Base-by-base conservation (phyloP, 208 protist species). In the Herpetomonas samuelpessoai region DNA sequence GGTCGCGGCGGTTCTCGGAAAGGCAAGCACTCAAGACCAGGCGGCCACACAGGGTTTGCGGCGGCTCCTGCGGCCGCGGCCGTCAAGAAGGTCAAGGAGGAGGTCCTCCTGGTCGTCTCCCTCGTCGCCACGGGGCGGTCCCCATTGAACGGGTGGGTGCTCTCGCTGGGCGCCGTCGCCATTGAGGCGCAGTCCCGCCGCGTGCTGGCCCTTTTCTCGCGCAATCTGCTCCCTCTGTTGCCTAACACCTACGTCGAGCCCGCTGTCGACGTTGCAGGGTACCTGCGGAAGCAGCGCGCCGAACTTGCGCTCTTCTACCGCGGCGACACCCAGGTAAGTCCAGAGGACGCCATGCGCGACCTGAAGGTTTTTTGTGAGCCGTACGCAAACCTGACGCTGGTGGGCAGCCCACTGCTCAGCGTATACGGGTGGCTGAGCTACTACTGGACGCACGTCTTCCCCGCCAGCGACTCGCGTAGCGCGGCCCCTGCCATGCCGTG, bases 341-440 rank as follows among this genome's bases (percentile, higher is more conserved):
- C 52, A 22, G 45, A 39, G 45, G 26, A 52, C 30, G 68, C 51
- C 19, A 52, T 74, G 41, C 19, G 25, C 27, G 68, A 59, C 25
- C 52, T 74, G 7, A 25, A 16, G 9, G n/a, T 10, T 35, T 67
- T 74, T 41, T 74, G 68, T 47, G 30, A 24, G 22, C 61, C 68
- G 48, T 68, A 59, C 46, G 27, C 44, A 25, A 62, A 62, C 25
- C 45, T 67, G 19, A 65, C 68, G 35, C 61, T 74, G 14, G 68
- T 74, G 10, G 60, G 53, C 9, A 57, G 41, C 24, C 68, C 68
- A 1, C 61, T 74, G 10, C 26, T 74, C 45, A 68, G 56, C 45
- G 24, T 60, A 12, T 68, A 74, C 57, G 61, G 61, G 12, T 74
- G 59, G 61, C 39, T 74, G 21, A 65, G 46, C 35, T 65, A 68